A percentile compares a stretch with the other conserved stretches of the same genome.
phyloP scores from a whole-genome alignment of 257 asterid genomes.

The Linaria vulgaris region DNA sequence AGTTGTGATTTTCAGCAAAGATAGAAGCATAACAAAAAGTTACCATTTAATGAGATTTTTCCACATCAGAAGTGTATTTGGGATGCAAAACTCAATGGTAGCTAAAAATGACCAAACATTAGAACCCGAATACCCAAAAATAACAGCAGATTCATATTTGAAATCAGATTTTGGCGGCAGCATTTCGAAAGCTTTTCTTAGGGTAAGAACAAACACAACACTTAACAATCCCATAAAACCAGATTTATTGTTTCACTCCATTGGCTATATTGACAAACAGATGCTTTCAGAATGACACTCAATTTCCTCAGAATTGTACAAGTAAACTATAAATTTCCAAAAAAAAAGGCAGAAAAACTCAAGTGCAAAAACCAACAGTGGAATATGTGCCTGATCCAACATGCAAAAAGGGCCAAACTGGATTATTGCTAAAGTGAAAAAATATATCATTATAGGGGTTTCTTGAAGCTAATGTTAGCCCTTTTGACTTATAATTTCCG shows the following conservation, averaged over 20 bases:
- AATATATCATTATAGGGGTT: background rate
- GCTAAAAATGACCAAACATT: background rate
- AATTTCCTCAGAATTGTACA: background rate
- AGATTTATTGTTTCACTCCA: background rate
- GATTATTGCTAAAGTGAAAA: background rate
- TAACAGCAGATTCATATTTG: background rate
- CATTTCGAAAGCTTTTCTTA: background rate
- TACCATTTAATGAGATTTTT: too few species aligned
- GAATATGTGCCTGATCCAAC: background rate
- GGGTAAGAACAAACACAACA: background rate
- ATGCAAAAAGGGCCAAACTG: background rate
- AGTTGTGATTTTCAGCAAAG: background rate
- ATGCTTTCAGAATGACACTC: background rate
- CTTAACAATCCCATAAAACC: background rate
- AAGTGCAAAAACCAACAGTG: background rate
- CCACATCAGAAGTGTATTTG: too few species aligned
- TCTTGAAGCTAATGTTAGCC: background rate
- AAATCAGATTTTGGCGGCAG: background rate
- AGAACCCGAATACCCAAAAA: background rate
- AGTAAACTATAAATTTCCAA: background rate
- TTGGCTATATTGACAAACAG: background rate
- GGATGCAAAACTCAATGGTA: too few species aligned
- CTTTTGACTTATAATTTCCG: background rate
- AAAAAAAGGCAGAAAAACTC: background rate
- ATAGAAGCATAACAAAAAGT: too few species aligned